A percentile compares a stretch with the other conserved stretches of the same genome.
Conservation (phyloP, 345 rosid genomes). For the Salix brachista region DNA sequence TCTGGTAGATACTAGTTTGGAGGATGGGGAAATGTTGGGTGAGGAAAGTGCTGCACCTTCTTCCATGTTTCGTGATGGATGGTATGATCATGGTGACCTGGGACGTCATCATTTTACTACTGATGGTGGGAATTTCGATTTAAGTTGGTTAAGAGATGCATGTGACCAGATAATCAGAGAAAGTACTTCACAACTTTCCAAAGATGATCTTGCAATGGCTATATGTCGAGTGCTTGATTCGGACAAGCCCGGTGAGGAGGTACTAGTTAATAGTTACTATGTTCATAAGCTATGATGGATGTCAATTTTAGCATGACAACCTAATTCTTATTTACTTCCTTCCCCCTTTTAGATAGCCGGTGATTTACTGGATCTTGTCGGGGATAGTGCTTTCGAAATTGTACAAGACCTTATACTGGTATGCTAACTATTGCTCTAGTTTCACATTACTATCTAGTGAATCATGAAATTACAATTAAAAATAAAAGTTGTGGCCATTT, state of each 20-base stretch:
- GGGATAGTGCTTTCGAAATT: conserved; percentile 86
- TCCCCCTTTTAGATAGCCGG: conserved; percentile 63
- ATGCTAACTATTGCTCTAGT: conserved; percentile 16
- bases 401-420: conserved; percentile 84
- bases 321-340: conserved; percentile 5
- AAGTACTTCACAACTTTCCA: conserved; percentile 71
- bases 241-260: conserved; percentile 93
- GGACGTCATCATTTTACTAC: conserved; percentile 27
- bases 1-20: conserved; percentile 59
- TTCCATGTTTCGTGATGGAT: conserved; percentile 40
- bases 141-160: conserved; percentile 84
- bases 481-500: no score
- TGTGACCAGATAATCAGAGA: conserved; percentile 64
- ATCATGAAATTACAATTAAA: no score
- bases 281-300: conserved; percentile 6
- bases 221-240: conserved; percentile 85
- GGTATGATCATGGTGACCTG: conserved; percentile 40
- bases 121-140: conserved; percentile 42
- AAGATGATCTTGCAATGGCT: conserved; percentile 92
- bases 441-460: not conserved
- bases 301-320: conserved; percentile 5
- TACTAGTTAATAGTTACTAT: conserved; percentile 30
- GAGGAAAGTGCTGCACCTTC: conserved; percentile 36
- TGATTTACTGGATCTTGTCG: conserved; percentile 86
- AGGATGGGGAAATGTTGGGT: conserved; percentile 40